phyloP scores from a whole-genome alignment of 768 basidiomycete genomes.

The Amanita subjunquillea region DNA sequence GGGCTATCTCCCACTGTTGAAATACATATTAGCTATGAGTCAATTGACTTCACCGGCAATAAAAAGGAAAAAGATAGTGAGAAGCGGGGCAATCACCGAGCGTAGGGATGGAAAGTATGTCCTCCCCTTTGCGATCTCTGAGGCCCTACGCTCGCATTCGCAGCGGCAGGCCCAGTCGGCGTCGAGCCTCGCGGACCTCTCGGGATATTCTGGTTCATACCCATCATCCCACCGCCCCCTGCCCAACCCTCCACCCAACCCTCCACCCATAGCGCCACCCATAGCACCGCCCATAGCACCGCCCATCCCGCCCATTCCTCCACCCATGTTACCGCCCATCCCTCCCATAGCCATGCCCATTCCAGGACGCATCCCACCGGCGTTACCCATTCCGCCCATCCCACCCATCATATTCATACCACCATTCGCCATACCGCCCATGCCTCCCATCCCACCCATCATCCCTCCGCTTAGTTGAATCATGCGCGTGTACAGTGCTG shows the following conservation, averaged over 20 bases:
- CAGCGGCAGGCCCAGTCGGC: conserved; percentile 20
- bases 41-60: no score
- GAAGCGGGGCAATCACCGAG: conserved; percentile 31
- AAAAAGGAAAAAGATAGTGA: no score
- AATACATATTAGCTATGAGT: no score
- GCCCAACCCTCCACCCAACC: conserved; percentile 32
- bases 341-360: conserved; percentile 25
- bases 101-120: conserved; percentile 80
- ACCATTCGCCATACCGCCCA: conserved; percentile 15
- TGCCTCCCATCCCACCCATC: conserved; percentile 37
- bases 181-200: conserved; percentile 53
- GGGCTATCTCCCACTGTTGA: no score
- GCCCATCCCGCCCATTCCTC: conserved; percentile 28
- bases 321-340: conserved; percentile 16
- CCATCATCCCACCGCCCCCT: conserved; percentile 30
- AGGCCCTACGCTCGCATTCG: conserved; percentile 54
- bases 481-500: conserved; percentile 92
- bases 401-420: conserved; percentile 26
- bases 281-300: conserved; percentile 17
- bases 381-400: conserved; percentile 27
- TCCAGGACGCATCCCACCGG: conserved; percentile 27
- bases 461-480: conserved; percentile 63
- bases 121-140: conserved; percentile 69
- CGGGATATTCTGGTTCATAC: conserved; percentile 49
- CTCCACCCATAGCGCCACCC: conserved; percentile 19